Base-by-base conservation (phyloP, 176 grass and related monocot species). In the Saccharum spontaneum region DNA sequence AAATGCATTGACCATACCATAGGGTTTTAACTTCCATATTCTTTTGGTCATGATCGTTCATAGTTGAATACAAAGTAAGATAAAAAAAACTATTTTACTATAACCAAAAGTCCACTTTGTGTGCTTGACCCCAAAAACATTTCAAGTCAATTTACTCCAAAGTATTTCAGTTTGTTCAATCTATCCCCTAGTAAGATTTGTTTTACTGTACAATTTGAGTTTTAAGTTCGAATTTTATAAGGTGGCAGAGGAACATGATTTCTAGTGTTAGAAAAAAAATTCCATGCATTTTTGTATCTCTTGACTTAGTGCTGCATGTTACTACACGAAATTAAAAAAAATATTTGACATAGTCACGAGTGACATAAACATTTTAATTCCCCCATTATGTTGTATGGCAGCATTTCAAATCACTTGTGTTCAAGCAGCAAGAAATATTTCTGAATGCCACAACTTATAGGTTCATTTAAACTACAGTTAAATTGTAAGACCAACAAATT, bases 391-490 rank as follows among this genome's bases (percentile, higher is more conserved):
- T 61, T 61, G 77, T 48, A 60, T 28, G 20, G 11, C 2, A 17
- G 62, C 39, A 80, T 12, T 77, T 79, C 16, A 69, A 65, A 72
- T 10, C 5, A 24, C 13, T 76, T 69, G 17, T 76, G 45, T 39
- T 18, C 9, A 70, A 79, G 23, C 20, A 79, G 44, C 3, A 73
- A 33, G 7, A 4, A 10, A 23, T 40, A 60, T 77, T 59, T 66
- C 44, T 17, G 20, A 54, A 24, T 23, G 1, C 37, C 13, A 33
- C 22, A 67, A 75, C 26, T 65, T 69, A 67, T 34, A 66, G 11
- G 37, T 69, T 36, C 26, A 66, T 82, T 77, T 59, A 37, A 91
- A 91, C 28, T 88, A 11, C n/a, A 88, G 22, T 61, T 82, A 83
- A 82, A 33, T 81, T 78, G 33, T 59, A 67, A 75, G 86, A 3